Base-by-base conservation (phyloP, 2,329 filamentous ascomycete genomes). In the Diaporthe caulivora region DNA sequence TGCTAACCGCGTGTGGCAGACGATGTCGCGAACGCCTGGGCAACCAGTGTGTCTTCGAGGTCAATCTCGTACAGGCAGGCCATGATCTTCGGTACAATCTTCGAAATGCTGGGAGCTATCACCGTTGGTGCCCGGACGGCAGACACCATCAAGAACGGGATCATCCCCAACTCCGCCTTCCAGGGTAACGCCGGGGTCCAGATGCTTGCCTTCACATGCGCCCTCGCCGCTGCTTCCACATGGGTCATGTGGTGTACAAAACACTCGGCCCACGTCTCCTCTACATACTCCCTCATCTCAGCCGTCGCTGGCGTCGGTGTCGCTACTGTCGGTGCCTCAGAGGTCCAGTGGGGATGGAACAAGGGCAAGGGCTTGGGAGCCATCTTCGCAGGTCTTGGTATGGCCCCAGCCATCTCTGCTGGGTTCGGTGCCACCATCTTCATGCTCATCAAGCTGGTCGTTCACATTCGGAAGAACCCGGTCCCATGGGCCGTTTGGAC, bases 21-120 rank as follows among this genome's bases (percentile, higher is more conserved):
- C 83, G 94, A 95, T 92, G 93, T 96, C 72, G 93, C 94, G 80
- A 96, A 96, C 84, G 86, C 93, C 67, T 95, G 93, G 92, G 93
- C 93, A 10, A 95, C 94, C 78, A 92, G 90, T 79, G 93, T 95
- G 74, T 95, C 93, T 26, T 95, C 93, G n/a, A 86, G 93, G 70
- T 95, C 93, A 77, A 87, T 94, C 79, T 86, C 91, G 2, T 93
- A 94, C 84, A 83, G 89, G 77, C 90, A 92, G 83, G 92, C 91
- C 76, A 92, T 92, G 90, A 78, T 92, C 44, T 84, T 93, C 62
- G 89, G 91, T 62, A 88, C 89, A 60, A 82, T 93, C 75, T 93
- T 93, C 82, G 92, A 94, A 81, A 86, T 93, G 82, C 82, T 90
- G 60, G 92, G 92, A 60, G 92, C 92, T 76, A 85, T 93, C 77